A percentile compares a stretch with the other conserved stretches of the same genome.
These are phyloP conservation scores for Bauhinia variegata DNA, from an alignment of 306 rosid species.

Conservation along the genomic window DNA sequence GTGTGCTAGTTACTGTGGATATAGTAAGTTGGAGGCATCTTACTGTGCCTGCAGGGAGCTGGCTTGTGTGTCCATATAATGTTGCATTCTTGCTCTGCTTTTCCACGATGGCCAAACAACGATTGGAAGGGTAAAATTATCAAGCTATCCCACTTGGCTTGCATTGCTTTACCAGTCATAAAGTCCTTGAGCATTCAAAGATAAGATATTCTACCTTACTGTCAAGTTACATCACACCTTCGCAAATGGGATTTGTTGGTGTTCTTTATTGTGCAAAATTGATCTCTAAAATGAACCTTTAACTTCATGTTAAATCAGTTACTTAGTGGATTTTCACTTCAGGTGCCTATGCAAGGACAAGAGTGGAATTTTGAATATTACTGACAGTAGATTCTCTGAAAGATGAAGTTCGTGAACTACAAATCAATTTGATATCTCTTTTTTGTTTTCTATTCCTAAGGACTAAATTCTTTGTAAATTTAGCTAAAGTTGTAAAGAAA, in stretches of 20 bases:
- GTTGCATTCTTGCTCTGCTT: no score
- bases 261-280: not conserved
- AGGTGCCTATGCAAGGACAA: no score
- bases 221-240: slow-evolving; percentile 40
- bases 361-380: no score
- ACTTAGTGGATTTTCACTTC: no score
- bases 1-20: not conserved
- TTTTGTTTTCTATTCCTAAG: no score
- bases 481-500: no score
- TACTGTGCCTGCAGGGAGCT: not conserved
- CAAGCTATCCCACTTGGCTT: slow-evolving; percentile 36
- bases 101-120: slow-evolving; percentile 44
- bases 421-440: no score
- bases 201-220: slow-evolving; percentile 47
- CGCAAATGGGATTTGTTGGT: slow-evolving; percentile 35
- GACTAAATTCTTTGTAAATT: no score
- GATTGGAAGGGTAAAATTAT: slow-evolving; percentile 35
- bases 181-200: slow-evolving; percentile 35
- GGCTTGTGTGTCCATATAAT: not conserved
- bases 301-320: not conserved
- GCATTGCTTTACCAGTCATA: slow-evolving; percentile 42
- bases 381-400: no score
- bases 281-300: not conserved
- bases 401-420: no score
- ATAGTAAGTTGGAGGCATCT: slow-evolving; percentile 32